Conservation (phyloP, 2,329 filamentous ascomycete species). For the Beauveria caledonica region DNA sequence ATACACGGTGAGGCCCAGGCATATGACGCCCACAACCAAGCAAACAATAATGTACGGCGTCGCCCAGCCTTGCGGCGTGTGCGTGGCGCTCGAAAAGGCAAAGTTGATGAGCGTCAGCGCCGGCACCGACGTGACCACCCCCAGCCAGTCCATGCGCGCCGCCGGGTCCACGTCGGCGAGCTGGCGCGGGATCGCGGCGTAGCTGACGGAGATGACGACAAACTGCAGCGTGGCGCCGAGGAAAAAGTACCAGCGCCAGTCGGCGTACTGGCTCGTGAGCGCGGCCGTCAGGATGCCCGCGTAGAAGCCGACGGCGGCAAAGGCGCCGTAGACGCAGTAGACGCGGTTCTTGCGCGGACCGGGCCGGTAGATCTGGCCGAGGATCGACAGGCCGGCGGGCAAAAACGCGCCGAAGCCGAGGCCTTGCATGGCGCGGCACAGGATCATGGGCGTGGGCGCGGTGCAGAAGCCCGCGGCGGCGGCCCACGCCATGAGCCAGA, state of each 20-base stretch:
- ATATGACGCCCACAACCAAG: constrained; percentile 46
- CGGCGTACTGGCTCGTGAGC: constrained; percentile 48
- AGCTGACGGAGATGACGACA: constrained; percentile 39
- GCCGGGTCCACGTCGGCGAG: constrained; percentile 18
- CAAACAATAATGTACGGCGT: constrained; percentile 58
- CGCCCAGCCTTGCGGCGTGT: constrained; percentile 53
- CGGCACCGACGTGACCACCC: constrained; percentile 42
- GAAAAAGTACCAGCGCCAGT: constrained; percentile 65
- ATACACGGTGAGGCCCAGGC: constrained; percentile 48
- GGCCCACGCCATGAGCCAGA: constrained; percentile 56
- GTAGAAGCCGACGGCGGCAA: constrained; percentile 51
- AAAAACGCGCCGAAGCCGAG: constrained; percentile 61
- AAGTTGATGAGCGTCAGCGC: constrained; percentile 58
- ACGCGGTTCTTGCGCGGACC: constrained; percentile 65
- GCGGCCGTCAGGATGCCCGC: constrained; percentile 61
- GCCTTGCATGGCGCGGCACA: constrained; percentile 60
- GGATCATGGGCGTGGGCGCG: constrained; percentile 55
- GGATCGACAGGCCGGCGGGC: constrained; percentile 60
- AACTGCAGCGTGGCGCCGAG: constrained; percentile 42
- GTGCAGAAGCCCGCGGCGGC: constrained; percentile 56
- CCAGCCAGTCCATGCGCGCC: constrained; percentile 52
- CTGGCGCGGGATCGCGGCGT: constrained; percentile 30
- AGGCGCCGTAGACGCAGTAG: constrained; percentile 50
- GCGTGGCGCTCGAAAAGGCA: constrained; percentile 57
- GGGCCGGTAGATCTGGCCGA: constrained; percentile 60